Percentiles rank a stretch among this genome's conserved stretches.
Conservation (phyloP, 2,329 filamentous ascomycete genomes). For the Trichoderma sp. region DNA sequence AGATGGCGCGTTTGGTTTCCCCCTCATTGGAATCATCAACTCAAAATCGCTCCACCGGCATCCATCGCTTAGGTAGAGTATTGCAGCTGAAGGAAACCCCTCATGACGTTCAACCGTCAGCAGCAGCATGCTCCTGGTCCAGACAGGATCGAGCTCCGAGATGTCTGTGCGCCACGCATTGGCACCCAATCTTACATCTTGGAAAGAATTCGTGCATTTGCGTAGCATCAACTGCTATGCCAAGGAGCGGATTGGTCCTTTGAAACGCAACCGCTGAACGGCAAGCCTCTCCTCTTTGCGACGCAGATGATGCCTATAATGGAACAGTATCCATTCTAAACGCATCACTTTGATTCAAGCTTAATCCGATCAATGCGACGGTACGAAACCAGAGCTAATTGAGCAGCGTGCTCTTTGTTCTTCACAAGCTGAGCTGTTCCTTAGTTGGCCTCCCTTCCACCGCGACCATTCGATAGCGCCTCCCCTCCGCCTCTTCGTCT, state of each 20-base stretch:
- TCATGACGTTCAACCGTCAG: slow-evolving; percentile 4
- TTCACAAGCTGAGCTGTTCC: neutral
- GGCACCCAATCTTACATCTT: neutral
- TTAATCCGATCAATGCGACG: neutral
- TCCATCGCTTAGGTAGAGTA: slow-evolving; percentile 3
- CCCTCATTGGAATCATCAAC: slow-evolving; percentile 1
- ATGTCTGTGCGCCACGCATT: neutral
- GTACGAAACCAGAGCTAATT: neutral
- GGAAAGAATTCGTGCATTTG: neutral
- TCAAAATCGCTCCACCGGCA: slow-evolving; percentile 2
- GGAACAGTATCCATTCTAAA: neutral
- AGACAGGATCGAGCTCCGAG: neutral
- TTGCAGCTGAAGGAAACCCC: slow-evolving; percentile 10
- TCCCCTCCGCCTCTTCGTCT: neutral
- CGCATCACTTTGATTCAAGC: slow-evolving; percentile 14
- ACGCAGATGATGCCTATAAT: neutral
- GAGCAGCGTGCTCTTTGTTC: neutral
- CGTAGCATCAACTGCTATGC: slow-evolving; percentile 1
- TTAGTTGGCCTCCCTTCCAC: neutral
- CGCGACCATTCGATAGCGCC: slow-evolving; percentile 1
- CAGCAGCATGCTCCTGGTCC: neutral
- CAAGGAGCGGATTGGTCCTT: neutral
- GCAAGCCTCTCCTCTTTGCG: neutral
- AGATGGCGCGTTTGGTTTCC: slow-evolving; percentile 15
- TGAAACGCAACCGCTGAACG: neutral